Base-by-base conservation (phyloP, 768 basidiomycete species). In the Lentinus tigrinus region DNA sequence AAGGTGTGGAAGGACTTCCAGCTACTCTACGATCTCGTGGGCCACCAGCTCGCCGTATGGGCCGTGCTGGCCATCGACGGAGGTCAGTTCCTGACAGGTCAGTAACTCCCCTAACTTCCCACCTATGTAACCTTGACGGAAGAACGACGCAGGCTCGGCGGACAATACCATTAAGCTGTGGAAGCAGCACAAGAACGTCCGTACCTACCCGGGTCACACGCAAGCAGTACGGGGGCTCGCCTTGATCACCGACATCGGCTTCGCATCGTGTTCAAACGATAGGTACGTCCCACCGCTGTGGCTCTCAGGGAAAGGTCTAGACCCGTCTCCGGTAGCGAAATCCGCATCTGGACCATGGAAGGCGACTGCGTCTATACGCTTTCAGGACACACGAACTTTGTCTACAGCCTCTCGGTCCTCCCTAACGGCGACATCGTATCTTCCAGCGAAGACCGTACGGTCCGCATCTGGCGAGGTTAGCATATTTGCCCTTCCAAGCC, bases 331-430 rank as follows among this genome's bases (percentile, higher is more conserved):
- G 56, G 39, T 54, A 97, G 96, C 63, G 89, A 95, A 73, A 91
- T 99, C 62, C 91, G 88, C 47, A 85, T 97, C 19, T 99, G 95
- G 91, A 89, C 91, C 13, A 79, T 93, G 40, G 88, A 84, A 53
- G 91, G 93, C 56, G 91, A 91, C 69, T 68, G 81, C 46, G 78
- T 89, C 53, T 88, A 89, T 68, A 84, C 86, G 0, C 74, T 98
- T n/a, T 87, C 90, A 4, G 97, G 95, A 1, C 97, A 98, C 71
- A 96, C 95, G 1, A 97, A 95, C 21, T 99, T 98, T 70, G 93
- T 98, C 14, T 99, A 98, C 75, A 88, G 90, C 56, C 72, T 99
- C 14, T 83, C 91, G 0, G 82, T 91, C 19, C 79, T 98, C 19
- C 89, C 94, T 1, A 85, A 75, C 60, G 91, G 95, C 19, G 86